Evolutionary conservation across 2,329 filamentous ascomycete species (phyloP).

Genomic region (Furcasterigmium furcatum): DNA sequence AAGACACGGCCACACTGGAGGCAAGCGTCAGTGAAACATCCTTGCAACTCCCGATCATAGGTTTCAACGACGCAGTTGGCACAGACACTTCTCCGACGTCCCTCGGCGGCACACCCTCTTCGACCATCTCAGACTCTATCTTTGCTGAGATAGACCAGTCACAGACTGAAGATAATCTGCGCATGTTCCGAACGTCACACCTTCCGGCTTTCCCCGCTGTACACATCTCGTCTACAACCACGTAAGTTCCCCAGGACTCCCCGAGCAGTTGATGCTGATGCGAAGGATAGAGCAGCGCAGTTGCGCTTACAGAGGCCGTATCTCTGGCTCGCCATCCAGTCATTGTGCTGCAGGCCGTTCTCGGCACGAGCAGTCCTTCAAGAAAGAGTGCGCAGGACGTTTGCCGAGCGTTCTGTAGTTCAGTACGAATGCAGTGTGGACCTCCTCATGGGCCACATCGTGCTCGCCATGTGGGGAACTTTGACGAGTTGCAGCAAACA

Average conservation of each 20-base stretch:
- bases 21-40: background rate
- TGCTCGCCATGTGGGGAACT: slow-evolving; percentile 1
- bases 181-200: background rate
- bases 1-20: background rate
- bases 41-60: background rate
- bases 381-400: background rate
- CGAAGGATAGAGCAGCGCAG: background rate
- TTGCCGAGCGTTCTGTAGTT: background rate
- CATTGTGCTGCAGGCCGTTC: background rate
- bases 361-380: background rate
- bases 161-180: slow-evolving; percentile 1
- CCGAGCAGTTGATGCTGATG: background rate
- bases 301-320: background rate
- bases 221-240: background rate
- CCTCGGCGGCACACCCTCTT: background rate
- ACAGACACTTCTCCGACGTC: background rate
- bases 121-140: background rate
- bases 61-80: background rate
- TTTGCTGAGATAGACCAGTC: background rate
- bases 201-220: slow-evolving; percentile 1
- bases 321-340: slow-evolving; percentile 1
- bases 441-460: background rate
- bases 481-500: background rate
- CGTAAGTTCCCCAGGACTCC: background rate
- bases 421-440: background rate